A percentile compares a stretch with the other conserved stretches of the same genome.
phyloP scores from a whole-genome alignment of 164 flowering plant species.

The Stephania japonica region DNA sequence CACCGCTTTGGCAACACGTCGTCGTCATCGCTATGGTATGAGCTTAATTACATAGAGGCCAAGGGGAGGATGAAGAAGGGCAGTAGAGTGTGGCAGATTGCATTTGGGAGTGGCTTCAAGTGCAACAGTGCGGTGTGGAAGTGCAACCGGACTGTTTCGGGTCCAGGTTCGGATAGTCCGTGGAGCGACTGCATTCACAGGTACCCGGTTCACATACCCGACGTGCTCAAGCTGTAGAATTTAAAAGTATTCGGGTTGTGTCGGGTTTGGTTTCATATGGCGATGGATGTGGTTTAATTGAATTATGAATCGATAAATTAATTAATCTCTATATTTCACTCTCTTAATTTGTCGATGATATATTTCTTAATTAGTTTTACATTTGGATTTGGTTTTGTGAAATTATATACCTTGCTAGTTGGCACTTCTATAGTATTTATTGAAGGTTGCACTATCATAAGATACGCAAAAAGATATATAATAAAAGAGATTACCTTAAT shows the following conservation, averaged over 20 bases:
- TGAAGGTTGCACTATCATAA: too few relatives aligned
- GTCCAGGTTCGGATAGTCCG: conserved; percentile 31
- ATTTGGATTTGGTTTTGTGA: not conserved
- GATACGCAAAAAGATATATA: too few relatives aligned
- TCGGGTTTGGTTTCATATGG: not conserved
- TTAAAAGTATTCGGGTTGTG: too few relatives aligned
- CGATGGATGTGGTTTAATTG: not conserved
- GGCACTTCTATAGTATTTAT: too few relatives aligned
- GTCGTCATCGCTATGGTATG: conserved; percentile 63
- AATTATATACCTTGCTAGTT: too few relatives aligned
- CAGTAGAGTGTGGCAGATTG: conserved; percentile 64
- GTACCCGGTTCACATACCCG: conserved; percentile 49
- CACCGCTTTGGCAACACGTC: conserved; percentile 65
- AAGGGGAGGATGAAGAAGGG: conserved; percentile 65
- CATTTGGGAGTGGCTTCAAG: conserved; percentile 61
- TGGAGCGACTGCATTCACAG: conserved; percentile 45
- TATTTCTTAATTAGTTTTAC: too few relatives aligned
- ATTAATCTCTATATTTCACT: not conserved
- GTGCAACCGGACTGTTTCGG: conserved; percentile 43
- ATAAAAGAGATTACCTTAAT: too few relatives aligned
- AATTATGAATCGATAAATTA: not conserved
- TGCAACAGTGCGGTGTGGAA: conserved; percentile 74
- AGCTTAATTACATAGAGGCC: conserved; percentile 48
- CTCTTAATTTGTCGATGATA: too few relatives aligned
- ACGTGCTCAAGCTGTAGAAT: conserved; percentile 30